These are phyloP conservation scores for Fraxinus xanthoxyloides DNA, from an alignment of 305 asterid species.

Conservation along the genomic window DNA sequence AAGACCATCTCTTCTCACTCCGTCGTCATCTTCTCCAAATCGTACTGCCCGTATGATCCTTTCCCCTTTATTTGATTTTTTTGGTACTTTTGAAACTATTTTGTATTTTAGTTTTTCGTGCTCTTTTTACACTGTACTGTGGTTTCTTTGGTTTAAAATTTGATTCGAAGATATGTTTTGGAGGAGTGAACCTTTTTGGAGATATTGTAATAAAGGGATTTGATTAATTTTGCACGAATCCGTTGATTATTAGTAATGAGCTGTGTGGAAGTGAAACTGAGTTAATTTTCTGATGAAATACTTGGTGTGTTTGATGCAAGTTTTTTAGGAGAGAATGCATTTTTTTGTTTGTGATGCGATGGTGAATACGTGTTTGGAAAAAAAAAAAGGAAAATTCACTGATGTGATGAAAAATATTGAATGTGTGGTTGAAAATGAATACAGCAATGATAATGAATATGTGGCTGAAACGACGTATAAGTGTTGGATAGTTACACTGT, in stretches of 20 bases:
- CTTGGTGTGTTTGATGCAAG: too few relatives aligned
- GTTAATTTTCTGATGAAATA: not conserved
- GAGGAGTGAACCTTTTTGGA: not conserved
- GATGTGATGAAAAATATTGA: too few relatives aligned
- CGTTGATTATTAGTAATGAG: not conserved
- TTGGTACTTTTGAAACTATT: not conserved
- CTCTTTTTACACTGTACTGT: not conserved
- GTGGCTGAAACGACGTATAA: too few relatives aligned
- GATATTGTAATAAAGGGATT: not conserved
- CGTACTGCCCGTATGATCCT: slow-evolving; percentile 69
- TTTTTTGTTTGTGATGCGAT: too few relatives aligned
- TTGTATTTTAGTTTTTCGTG: not conserved
- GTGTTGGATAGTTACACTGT: not conserved
- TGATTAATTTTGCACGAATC: not conserved
- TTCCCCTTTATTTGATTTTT: not conserved
- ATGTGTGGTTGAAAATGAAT: too few relatives aligned
- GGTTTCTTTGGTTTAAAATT: not conserved
- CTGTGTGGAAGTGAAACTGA: not conserved
- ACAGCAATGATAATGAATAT: too few relatives aligned
- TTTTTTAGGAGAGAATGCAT: too few relatives aligned
- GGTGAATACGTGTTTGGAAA: too few relatives aligned
- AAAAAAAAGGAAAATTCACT: too few relatives aligned
- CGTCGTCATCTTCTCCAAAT: slow-evolving; percentile 83
- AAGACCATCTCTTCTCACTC: slow-evolving; percentile 59
- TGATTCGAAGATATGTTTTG: not conserved